Base-by-base conservation (phyloP, 768 basidiomycete genomes). In the Tulasnella sp. region DNA sequence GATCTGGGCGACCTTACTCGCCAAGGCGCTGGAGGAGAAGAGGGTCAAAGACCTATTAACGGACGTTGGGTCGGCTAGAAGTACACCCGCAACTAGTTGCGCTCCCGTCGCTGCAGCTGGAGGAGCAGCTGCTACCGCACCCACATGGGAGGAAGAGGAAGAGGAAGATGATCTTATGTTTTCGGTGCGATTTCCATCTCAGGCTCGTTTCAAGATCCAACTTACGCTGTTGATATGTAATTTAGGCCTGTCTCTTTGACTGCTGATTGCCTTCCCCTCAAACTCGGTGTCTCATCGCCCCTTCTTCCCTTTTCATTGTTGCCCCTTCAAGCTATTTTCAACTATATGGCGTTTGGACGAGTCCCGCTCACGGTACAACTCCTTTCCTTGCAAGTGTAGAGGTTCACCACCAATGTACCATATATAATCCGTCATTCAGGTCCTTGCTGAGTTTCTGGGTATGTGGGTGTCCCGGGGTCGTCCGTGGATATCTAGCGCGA, bases 1-100 rank as follows among this genome's bases (percentile, higher is more conserved):
- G 60, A 98, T 99, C 78, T 98, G 96, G 96, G 93, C 93, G 61
- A 75, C 86, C 13, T 86, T 99, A 68, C 89, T 99, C 70, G 88
- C 95, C 64, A 98, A 96, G 74, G 95, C 96, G 38, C 84, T 99
- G 55, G 93, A 95, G 75, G 95, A 93, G 69, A 96, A 95, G 81
- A 83, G 98, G 77, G 82, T 99, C 69, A 97, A 91, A 76, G 92
- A 94, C 47, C 80, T 98, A 55, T 81, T 99, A 65, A 86, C 88
- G 64, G 94, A 91, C 78, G 92, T 99, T 64, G 94, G 95, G 64
- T 78, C 89, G 58, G 92, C 93, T 63, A 92, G 90, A 63, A 91
- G 84, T 63, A 88, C 84, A 67, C 85, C 90, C 51, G 87, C 84
- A 56, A 78, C 73, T 54, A 79, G 68, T 63, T 80, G 73, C 51